Evolutionary conservation across 1,284 basidiomycete genomes (phyloP), one percentile per base, ranked within the genome.

Genomic region (Trametes hirsuta): DNA sequence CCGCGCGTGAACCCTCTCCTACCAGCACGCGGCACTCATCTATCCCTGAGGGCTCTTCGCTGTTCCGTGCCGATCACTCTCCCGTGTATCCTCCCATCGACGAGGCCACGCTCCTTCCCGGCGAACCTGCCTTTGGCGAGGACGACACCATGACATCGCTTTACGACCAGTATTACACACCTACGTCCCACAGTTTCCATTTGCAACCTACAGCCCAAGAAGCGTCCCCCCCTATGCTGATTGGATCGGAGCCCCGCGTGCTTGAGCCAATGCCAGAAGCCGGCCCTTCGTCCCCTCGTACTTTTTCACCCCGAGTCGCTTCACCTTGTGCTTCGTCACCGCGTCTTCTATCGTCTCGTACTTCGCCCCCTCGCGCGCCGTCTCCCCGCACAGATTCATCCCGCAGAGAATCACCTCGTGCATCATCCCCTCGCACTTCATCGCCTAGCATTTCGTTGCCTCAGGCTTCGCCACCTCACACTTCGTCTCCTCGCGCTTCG

Each of bases 121-220:
- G 56, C 2, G 63, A 66, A 11, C 61, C 63, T 18, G 60, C 66
- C 2, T 64, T 63, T 30, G 58, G 48, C 4, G 64, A 64, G 54
- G 63, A 67, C 44, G 66, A 67, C 24, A 65, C 66, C 22, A 63
- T 66, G 63, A 35, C 56, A 35, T 65, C 63, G 47, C 44, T 67
- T 44, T 67, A 67, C 41, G 66, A 64, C 42, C 59, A 63, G 30
- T 67, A 67, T 40, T 63, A 65, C 53, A 65, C 66, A 18, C 63
- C 66, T 3, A 65, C 61, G 4, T 48, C 48, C 10, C 64, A 63
- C 39, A 52, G 12, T 3, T 21, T 34, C 14, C 48, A 45, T 6
- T 9, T 57, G 4, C 47, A 30, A 10, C 44, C 44, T 42, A n/a
- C 45, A n/a, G 44, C 45, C 12, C 45, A 48, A 22, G 58, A 57